Conservation (phyloP, 1,284 basidiomycete species). For the Wallemia mellicola region DNA sequence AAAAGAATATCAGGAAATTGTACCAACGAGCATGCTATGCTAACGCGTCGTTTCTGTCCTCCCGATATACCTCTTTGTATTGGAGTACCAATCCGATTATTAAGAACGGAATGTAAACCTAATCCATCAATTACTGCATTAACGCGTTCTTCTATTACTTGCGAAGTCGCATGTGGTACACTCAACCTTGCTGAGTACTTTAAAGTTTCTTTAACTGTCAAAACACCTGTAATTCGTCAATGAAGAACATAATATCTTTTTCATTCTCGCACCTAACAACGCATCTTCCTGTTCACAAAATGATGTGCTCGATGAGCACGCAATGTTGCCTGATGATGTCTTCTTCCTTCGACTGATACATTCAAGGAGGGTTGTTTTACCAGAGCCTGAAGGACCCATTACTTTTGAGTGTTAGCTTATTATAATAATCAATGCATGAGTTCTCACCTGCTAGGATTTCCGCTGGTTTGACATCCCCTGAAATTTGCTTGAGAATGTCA, state of each 20-base stretch:
- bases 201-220: slow-evolving; percentile 17
- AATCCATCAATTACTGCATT: slow-evolving; percentile 38
- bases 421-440: background rate
- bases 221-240: too few relatives aligned
- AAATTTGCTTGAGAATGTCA: background rate
- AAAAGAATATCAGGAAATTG: slow-evolving; percentile 30
- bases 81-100: slow-evolving; percentile 39
- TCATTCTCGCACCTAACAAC: too few relatives aligned
- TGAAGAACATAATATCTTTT: too few relatives aligned
- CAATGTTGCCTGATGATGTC: background rate
- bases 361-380: background rate
- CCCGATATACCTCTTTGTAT: slow-evolving; percentile 32
- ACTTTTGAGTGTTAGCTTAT: background rate
- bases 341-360: background rate
- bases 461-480: background rate
- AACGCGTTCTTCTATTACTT: slow-evolving; percentile 20
- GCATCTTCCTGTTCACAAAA: slow-evolving; percentile 19
- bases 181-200: slow-evolving; percentile 13
- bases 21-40: slow-evolving; percentile 32
- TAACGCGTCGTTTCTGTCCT: slow-evolving; percentile 42
- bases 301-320: slow-evolving; percentile 2
- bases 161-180: background rate
- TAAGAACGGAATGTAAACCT: slow-evolving; percentile 34
- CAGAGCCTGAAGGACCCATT: background rate
- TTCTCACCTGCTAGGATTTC: background rate